Evolutionary conservation across 192 early-diverging fungal species (phyloP).

Genomic region (Linnemannia elongata): DNA sequence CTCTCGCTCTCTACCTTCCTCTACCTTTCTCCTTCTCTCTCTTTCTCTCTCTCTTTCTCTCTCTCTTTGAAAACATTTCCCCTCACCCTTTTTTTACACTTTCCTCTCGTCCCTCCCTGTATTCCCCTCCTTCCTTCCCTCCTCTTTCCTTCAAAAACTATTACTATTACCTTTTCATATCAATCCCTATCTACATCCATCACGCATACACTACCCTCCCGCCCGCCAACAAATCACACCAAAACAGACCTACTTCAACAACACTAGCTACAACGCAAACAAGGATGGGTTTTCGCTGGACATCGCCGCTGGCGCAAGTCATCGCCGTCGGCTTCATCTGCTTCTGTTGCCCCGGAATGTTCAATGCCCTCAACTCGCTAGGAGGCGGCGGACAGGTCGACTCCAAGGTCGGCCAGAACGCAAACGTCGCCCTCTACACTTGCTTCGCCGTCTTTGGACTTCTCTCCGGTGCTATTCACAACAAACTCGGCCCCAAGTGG

Average conservation of each 20-base stretch:
- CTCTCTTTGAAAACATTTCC: too few relatives aligned
- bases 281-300: slow-evolving; percentile 42
- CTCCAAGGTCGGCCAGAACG: slow-evolving; percentile 69
- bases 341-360: slow-evolving; percentile 82
- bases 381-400: slow-evolving; percentile 76
- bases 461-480: slow-evolving; percentile 79
- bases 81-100: neutral
- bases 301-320: slow-evolving; percentile 74
- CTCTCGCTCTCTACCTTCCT: too few relatives aligned
- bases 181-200: neutral
- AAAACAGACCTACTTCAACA: neutral
- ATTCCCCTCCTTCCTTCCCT: neutral
- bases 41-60: too few relatives aligned
- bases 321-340: slow-evolving; percentile 76
- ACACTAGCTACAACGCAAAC: neutral
- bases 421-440: slow-evolving; percentile 79
- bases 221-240: neutral
- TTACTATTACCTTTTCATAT: neutral
- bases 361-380: slow-evolving; percentile 69
- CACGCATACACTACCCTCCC: neutral
- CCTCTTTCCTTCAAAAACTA: too few relatives aligned
- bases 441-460: slow-evolving; percentile 82
- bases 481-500: slow-evolving; percentile 77
- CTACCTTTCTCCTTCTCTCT: too few relatives aligned
- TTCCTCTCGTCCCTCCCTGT: neutral